Conservation (phyloP, 2,329 filamentous ascomycete genomes). For the Xylariales sp. region DNA sequence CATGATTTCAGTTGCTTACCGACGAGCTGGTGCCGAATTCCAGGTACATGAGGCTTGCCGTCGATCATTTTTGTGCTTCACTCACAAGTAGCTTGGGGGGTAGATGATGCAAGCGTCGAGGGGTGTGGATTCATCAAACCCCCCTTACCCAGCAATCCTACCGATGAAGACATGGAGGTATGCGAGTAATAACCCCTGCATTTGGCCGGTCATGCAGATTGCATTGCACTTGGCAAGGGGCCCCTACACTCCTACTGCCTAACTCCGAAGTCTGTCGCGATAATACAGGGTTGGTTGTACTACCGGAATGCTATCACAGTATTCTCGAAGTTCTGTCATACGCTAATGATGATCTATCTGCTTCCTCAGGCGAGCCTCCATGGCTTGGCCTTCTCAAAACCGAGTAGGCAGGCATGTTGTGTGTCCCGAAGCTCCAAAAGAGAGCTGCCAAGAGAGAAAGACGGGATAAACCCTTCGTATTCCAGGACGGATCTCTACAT, state of each 20-base stretch:
- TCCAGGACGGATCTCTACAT: neutral
- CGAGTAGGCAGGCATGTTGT: slow-evolving; percentile 10
- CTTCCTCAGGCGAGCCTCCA: slow-evolving; percentile 10
- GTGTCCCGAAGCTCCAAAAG: slow-evolving; percentile 10
- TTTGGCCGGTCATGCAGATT: slow-evolving; percentile 33
- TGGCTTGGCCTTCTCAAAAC: neutral
- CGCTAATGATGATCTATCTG: slow-evolving; percentile 11
- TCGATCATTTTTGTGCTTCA: slow-evolving; percentile 22
- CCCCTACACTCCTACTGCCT: slow-evolving; percentile 20
- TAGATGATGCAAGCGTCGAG: slow-evolving; percentile 10
- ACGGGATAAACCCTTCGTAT: slow-evolving; percentile 8
- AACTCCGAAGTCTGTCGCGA: slow-evolving; percentile 33
- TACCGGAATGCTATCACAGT: slow-evolving; percentile 25
- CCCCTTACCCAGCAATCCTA: slow-evolving; percentile 30
- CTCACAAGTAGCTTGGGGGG: slow-evolving; percentile 27
- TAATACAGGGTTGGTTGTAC: slow-evolving; percentile 28
- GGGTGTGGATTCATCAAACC: slow-evolving; percentile 29
- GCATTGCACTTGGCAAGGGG: slow-evolving; percentile 32
- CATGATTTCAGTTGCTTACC: slow-evolving; percentile 14
- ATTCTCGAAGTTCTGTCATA: slow-evolving; percentile 24
- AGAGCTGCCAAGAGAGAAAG: slow-evolving; percentile 14
- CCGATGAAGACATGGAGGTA: slow-evolving; percentile 21
- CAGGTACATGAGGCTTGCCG: slow-evolving; percentile 28
- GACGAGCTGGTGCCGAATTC: slow-evolving; percentile 30
- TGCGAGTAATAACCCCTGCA: slow-evolving; percentile 37